Base-by-base conservation (phyloP, 2,329 filamentous ascomycete genomes). In the Penicillium sp. region DNA sequence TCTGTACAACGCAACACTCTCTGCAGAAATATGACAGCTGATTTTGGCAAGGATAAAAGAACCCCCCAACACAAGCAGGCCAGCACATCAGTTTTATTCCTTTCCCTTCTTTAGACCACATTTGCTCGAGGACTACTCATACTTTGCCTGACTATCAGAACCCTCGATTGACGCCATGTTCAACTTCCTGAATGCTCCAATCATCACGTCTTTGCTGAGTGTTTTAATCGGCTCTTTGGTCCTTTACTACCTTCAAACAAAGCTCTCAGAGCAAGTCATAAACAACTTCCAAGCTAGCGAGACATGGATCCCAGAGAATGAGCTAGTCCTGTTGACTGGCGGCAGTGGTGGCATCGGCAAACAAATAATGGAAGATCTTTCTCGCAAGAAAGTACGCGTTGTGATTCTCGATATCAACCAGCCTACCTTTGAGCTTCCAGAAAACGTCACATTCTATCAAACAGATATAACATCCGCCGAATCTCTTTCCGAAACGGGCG, bases 401-500 rank as follows among this genome's bases (percentile, higher is more conserved):
- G 35, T 67, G 12, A 51, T 59, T 8, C 58, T 64, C 19, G 60
- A 64, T 15, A 37, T 64, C 35, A 29, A 54, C 6, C 17, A n/a
- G 1, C 62, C 62, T 7, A 33, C 29, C 2, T 53, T 53, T 31
- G 37, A 62, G 2, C 42, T 61, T 17, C 48, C 60, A 3, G 33
- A 37, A 6, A 33, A 46, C n/a, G 55, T 59, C 23, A 9, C n/a
- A 5, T 73, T 68, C 52, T 70, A 72, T 52, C 41, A 64, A n/a
- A 57, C 62, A 9, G 71, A 74, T 46, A 63, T 74, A 41, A 69
- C 67, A 13, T 70, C 63, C 2, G 23, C 62, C 0, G 25, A 52
- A 0, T 57, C 54, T 15, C 46, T 71, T 45, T 51, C 59, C 9
- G 49, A 57, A 15, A 63, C 69, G 1, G 77, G 73, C 6, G 43